Evolutionary conservation across 2,329 filamentous ascomycete genomes (phyloP).

Genomic region (Sporothrix inflata): DNA sequence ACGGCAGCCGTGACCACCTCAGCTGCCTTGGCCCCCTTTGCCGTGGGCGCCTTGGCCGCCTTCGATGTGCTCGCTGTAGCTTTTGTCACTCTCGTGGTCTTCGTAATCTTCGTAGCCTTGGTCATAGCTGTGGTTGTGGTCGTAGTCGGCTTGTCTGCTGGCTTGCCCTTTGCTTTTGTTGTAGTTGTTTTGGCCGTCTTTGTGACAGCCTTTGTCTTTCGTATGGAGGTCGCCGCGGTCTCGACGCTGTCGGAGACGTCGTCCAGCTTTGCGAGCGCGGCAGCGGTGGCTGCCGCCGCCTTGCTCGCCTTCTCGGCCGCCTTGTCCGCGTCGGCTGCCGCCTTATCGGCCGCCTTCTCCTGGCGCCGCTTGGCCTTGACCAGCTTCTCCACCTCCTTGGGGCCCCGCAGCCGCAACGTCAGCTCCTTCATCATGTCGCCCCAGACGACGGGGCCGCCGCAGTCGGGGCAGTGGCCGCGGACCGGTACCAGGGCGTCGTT

Average conservation of each 20-base stretch:
- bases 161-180: slow-evolving; percentile 12
- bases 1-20: neutral
- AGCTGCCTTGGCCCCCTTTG: neutral
- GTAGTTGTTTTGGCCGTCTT: neutral
- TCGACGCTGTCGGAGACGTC: neutral
- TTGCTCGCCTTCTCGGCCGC: neutral
- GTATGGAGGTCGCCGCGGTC: neutral
- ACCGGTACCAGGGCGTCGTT: slow-evolving; percentile 62
- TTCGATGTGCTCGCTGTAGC: neutral
- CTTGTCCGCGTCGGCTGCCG: neutral
- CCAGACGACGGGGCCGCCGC: slow-evolving; percentile 68
- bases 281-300: neutral
- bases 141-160: neutral
- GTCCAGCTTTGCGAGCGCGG: neutral
- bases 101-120: slow-evolving; percentile 24
- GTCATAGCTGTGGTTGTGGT: neutral
- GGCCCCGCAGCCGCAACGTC: slow-evolving; percentile 70
- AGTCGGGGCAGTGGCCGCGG: slow-evolving; percentile 71
- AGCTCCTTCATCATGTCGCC: slow-evolving; percentile 79
- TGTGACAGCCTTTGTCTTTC: neutral
- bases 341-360: slow-evolving; percentile 26
- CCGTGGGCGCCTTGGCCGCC: neutral
- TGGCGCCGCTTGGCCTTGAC: slow-evolving; percentile 51
- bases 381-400: slow-evolving; percentile 70
- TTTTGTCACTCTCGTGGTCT: slow-evolving; percentile 25